These are phyloP conservation scores for Ensete glaucum DNA, from an alignment of 176 grass and related monocot species.

Conservation along the genomic window DNA sequence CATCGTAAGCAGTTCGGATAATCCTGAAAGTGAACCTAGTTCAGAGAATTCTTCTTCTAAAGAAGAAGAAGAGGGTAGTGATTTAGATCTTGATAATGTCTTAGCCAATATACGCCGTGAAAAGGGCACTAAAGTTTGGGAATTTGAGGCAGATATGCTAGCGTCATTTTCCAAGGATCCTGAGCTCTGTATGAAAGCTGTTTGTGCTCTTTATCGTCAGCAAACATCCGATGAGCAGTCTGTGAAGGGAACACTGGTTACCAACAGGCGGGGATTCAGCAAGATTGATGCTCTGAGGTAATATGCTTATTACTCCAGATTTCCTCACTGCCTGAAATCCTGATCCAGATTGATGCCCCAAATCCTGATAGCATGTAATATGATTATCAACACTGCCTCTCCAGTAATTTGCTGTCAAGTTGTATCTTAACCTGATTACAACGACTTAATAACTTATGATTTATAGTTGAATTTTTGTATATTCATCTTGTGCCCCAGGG, in stretches of 20 bases:
- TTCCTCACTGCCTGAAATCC: no score
- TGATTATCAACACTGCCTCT: no score
- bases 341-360: no score
- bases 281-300: not conserved
- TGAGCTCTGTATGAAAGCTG: conserved; percentile 59
- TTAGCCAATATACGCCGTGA: conserved; percentile 33
- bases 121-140: conserved; percentile 39
- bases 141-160: conserved; percentile 37
- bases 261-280: conserved; percentile 54
- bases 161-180: not conserved
- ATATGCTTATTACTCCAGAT: conserved; percentile 1
- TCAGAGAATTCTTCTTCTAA: conserved; percentile 7
- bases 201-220: conserved; percentile 63
- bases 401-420: no score
- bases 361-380: no score
- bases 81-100: conserved; percentile 27
- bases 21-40: conserved; percentile 23
- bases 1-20: conserved; percentile 26
- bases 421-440: no score
- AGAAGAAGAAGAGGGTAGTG: conserved; percentile 24
- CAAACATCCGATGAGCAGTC: conserved; percentile 44
- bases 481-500: no score
- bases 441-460: no score
- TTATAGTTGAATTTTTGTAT: no score
- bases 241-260: conserved; percentile 25